phyloP scores from a whole-genome alignment of 2,329 filamentous ascomycete species.

The Aquanectria penicillioides region DNA sequence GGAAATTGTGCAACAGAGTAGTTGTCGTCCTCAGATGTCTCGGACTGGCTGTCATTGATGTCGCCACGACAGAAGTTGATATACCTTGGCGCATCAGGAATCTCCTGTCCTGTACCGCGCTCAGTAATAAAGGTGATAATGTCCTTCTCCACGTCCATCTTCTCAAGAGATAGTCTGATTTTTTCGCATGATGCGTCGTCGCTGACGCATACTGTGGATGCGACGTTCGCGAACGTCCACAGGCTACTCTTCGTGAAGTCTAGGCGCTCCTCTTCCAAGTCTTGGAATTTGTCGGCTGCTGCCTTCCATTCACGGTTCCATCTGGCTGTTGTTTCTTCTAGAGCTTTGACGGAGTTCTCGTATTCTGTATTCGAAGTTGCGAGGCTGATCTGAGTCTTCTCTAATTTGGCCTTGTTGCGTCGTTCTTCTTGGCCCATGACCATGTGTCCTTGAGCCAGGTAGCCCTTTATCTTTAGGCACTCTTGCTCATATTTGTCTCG shows the following conservation, averaged over 20 bases:
- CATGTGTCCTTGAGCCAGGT: constrained; percentile 98
- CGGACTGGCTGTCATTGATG: constrained; percentile 81
- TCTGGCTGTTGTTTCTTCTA: constrained; percentile 92
- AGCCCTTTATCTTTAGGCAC: constrained; percentile 97
- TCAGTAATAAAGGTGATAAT: constrained; percentile 90
- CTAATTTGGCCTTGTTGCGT: constrained; percentile 98
- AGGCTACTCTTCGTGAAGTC: constrained; percentile 98
- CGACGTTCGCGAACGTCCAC: constrained; percentile 97
- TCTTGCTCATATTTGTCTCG: constrained; percentile 97
- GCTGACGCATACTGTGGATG: constrained; percentile 96
- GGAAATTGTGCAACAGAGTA: constrained; percentile 98
- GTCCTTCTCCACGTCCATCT: constrained; percentile 97
- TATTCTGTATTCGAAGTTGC: constrained; percentile 93
- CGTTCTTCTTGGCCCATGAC: constrained; percentile 99
- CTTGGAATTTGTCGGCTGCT: constrained; percentile 98
- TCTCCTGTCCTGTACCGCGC: constrained; percentile 92
- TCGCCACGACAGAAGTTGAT: constrained; percentile 98
- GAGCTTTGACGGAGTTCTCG: constrained; percentile 87
- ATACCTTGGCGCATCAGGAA: constrained; percentile 95
- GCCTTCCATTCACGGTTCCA: constrained; percentile 99
- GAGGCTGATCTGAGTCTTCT: constrained; percentile 97
- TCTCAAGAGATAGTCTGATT: constrained; percentile 90
- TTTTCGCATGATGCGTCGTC: constrained; percentile 98
- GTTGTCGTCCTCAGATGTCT: constrained; percentile 84
- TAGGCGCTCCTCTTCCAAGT: constrained; percentile 94